phyloP scores from a whole-genome alignment of 768 basidiomycete species.

The Tricholoma saponaceum region DNA sequence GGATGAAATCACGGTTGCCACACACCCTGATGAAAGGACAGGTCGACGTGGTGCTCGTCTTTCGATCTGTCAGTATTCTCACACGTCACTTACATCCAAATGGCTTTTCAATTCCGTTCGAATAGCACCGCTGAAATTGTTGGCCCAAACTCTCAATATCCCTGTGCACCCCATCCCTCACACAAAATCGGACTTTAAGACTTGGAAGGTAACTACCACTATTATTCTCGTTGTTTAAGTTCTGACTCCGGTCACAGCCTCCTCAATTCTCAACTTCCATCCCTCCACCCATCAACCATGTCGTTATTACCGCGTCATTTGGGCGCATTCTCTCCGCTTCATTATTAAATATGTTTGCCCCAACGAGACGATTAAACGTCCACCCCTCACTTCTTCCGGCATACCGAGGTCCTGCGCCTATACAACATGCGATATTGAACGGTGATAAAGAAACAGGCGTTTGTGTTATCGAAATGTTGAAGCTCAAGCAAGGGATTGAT shows the following conservation, averaged over 20 bases:
- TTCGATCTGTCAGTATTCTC: constrained; percentile 47
- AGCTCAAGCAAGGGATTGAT: constrained; percentile 69
- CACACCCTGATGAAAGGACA: constrained; percentile 61
- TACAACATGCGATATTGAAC: constrained; percentile 77
- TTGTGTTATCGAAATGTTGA: constrained; percentile 74
- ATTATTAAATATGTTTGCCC: constrained; percentile 59
- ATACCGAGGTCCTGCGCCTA: constrained; percentile 89
- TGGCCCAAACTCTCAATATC: constrained; percentile 51
- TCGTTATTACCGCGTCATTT: constrained; percentile 87
- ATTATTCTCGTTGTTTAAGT: background rate
- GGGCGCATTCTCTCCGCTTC: constrained; percentile 74
- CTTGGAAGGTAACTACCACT: constrained; percentile 53
- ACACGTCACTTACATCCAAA: background rate
- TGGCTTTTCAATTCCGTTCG: constrained; percentile 2
- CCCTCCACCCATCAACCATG: constrained; percentile 40
- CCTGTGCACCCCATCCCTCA: constrained; percentile 61
- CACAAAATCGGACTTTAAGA: constrained; percentile 52
- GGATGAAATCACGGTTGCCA: constrained; percentile 62
- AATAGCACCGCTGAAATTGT: constrained; percentile 65
- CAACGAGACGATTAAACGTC: constrained; percentile 67
- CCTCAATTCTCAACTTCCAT: constrained; percentile 26
- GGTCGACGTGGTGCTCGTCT: constrained; percentile 59
- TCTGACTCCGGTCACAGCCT: background rate
- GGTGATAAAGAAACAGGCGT: constrained; percentile 72
- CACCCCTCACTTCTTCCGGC: constrained; percentile 86